phyloP scores from a whole-genome alignment of 345 rosid genomes.

The Populus davidiana region DNA sequence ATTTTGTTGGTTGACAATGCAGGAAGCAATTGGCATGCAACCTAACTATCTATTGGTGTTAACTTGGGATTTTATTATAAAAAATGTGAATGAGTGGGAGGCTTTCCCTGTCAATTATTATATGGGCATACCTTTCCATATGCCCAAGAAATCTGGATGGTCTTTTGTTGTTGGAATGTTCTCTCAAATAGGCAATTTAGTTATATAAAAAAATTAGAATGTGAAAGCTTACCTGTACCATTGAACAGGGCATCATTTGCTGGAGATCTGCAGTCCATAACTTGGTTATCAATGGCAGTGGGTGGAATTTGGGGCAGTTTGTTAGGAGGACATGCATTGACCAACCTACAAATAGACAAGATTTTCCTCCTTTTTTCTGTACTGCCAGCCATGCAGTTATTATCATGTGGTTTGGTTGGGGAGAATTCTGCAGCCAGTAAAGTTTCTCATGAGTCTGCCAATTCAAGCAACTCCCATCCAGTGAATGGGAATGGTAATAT shows the following conservation, averaged over 20 bases:
- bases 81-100: background rate
- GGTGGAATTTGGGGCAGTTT: constrained; percentile 93
- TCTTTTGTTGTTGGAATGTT: background rate
- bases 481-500: constrained; percentile 36
- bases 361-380: constrained; percentile 76
- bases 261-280: constrained; percentile 91
- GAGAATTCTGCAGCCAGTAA: constrained; percentile 44
- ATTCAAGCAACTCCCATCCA: constrained; percentile 32
- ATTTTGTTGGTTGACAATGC: background rate
- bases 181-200: background rate
- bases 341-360: constrained; percentile 57
- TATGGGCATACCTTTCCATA: background rate
- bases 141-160: background rate
- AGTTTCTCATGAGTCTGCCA: constrained; percentile 26
- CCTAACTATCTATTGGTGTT: background rate
- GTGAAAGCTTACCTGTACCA: constrained; percentile 1
- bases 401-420: constrained; percentile 71
- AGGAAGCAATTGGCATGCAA: background rate
- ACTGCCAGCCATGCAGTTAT: constrained; percentile 66
- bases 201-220: background rate
- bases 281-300: constrained; percentile 90
- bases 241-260: constrained; percentile 76
- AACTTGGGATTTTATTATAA: background rate
- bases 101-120: background rate
- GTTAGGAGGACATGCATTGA: constrained; percentile 79